Percentiles rank a stretch among this genome's conserved stretches.
These are phyloP conservation scores for Cercospora janseana DNA, from an alignment of 2,329 filamentous ascomycete genomes.

Conservation along the genomic window DNA sequence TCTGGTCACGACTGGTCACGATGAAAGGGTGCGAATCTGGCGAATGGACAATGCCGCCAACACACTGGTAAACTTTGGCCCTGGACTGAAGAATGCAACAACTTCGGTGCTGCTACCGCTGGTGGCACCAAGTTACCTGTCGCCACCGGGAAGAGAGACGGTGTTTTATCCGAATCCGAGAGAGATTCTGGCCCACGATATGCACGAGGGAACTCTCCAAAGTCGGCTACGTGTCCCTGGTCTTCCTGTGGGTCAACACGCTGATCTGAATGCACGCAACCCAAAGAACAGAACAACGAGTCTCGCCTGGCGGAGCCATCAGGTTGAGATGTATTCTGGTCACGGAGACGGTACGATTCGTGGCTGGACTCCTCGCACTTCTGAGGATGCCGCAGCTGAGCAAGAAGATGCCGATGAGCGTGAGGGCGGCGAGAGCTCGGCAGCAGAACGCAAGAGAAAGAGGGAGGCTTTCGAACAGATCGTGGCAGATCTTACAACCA, in stretches of 20 bases:
- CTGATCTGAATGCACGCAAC: slow-evolving; percentile 28
- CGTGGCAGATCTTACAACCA: slow-evolving; percentile 71
- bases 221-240: slow-evolving; percentile 67
- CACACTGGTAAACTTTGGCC: slow-evolving; percentile 83
- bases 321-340: slow-evolving; percentile 74
- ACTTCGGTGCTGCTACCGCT: slow-evolving; percentile 44
- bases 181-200: slow-evolving; percentile 74
- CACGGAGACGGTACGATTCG: slow-evolving; percentile 82
- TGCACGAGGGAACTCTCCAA: slow-evolving; percentile 72
- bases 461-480: slow-evolving; percentile 76
- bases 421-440: slow-evolving; percentile 42
- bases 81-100: slow-evolving; percentile 68
- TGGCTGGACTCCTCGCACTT: slow-evolving; percentile 66
- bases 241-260: slow-evolving; percentile 17
- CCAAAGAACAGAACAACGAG: slow-evolving; percentile 62
- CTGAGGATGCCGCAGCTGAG: slow-evolving; percentile 47
- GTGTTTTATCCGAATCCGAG: slow-evolving; percentile 75
- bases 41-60: slow-evolving; percentile 77
- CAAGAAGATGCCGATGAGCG: slow-evolving; percentile 44
- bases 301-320: slow-evolving; percentile 71
- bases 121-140: slow-evolving; percentile 60
- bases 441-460: slow-evolving; percentile 62
- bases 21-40: slow-evolving; percentile 84
- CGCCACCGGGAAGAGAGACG: slow-evolving; percentile 58
- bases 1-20: slow-evolving; percentile 78